Conservation (phyloP, 2,329 filamentous ascomycete genomes). For the Metarhizium robertsii region DNA sequence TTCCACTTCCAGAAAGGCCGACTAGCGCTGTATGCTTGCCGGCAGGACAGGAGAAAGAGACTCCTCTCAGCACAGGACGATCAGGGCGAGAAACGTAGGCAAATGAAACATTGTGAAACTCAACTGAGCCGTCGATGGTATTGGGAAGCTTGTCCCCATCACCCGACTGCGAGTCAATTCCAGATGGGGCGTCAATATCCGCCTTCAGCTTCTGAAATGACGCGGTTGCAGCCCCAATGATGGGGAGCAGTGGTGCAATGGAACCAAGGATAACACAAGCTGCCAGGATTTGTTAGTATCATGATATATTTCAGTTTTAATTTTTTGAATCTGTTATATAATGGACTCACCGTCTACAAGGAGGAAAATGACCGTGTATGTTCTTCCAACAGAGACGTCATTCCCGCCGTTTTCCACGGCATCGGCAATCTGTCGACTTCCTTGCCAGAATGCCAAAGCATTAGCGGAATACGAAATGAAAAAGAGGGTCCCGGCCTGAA, state of each 20-base stretch:
- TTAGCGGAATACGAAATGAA: slow-evolving; percentile 61
- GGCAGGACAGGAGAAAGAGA: slow-evolving; percentile 43
- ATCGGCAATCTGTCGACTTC: slow-evolving; percentile 40
- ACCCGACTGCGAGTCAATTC: slow-evolving; percentile 33
- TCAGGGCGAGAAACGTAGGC: slow-evolving; percentile 34
- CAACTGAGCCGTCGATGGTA: slow-evolving; percentile 15
- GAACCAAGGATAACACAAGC: slow-evolving; percentile 53
- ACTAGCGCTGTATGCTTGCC: slow-evolving; percentile 62
- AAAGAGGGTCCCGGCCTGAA: slow-evolving; percentile 53
- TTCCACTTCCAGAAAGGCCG: slow-evolving; percentile 57
- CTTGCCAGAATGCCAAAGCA: slow-evolving; percentile 60
- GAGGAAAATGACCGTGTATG: slow-evolving; percentile 56
- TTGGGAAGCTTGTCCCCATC: slow-evolving; percentile 31
- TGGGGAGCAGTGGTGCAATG: slow-evolving; percentile 53
- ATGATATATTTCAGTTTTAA: background rate
- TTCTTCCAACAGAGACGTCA: slow-evolving; percentile 31
- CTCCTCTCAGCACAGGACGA: slow-evolving; percentile 45
- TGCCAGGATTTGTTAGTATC: slow-evolving; percentile 8
- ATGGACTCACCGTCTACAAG: slow-evolving; percentile 44
- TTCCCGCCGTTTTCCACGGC: slow-evolving; percentile 23
- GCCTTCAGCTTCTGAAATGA: slow-evolving; percentile 48
- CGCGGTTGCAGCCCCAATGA: slow-evolving; percentile 48
- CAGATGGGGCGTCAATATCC: slow-evolving; percentile 43
- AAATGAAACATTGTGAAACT: slow-evolving; percentile 17
- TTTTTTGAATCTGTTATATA: background rate